Base-by-base conservation (phyloP, 192 early-diverging fungal genomes). In the Coemansia sp. region DNA sequence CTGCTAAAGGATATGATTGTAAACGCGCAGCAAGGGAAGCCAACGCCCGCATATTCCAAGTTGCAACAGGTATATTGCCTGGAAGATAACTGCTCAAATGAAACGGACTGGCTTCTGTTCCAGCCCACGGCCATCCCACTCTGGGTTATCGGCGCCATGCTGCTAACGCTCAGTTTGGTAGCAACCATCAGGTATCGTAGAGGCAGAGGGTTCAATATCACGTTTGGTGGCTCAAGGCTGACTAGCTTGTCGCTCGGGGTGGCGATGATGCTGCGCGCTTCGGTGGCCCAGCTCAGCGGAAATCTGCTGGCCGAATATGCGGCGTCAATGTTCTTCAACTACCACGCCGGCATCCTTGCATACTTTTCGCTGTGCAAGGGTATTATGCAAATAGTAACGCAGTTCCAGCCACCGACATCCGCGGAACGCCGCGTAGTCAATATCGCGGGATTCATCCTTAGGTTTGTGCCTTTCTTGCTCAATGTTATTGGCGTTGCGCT, bases 311-410 rank as follows among this genome's bases (percentile, higher is more conserved):
- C 55, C 1, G 23, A 64, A 10, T 69, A 75, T 59, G 59, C 59
- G 24, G 73, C 68, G 15, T 75, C 73, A 2, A 61, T 75, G 43
- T 62, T 66, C 24, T 66, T 75, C 20, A 60, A 75, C 67, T 70
- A 67, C 65, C 49, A 41, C 16, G 75, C 75, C 0, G 75, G 69
- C 5, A 1, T 59, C 8, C 24, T 59, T 20, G 57, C 57, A 20
- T 59, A 59, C 15, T 26, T 52, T 10, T 23, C 44, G 36, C 46
- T 68, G 4, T 68, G 66, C 35, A 58, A 60, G 12, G 57, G 57
- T 0, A n/a, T 21, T 55, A n/a, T 68, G n/a, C 33, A 60, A 16
- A 36, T 59, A 6, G 58, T 61, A 41, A 68, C 57, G 66, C 45
- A 44, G 15, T 48, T 68, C 15, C 18, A 52, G 66, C 66, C 57